phyloP scores from a whole-genome alignment of 371 early-diverging fungal species.

The Syncephalis plumigaleata region DNA sequence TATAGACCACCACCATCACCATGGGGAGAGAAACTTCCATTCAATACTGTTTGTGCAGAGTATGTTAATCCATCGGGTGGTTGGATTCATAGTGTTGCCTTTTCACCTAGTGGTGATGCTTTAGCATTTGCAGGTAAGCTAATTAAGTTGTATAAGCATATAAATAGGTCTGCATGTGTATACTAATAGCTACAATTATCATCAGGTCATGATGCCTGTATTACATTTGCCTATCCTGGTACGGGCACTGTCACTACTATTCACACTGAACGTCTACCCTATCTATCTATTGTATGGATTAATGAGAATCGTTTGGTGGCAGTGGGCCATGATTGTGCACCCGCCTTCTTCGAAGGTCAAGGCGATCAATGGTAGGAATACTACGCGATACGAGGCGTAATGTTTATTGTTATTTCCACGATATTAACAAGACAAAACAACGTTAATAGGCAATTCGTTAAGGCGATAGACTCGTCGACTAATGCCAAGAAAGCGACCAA shows the following conservation, averaged over 20 bases:
- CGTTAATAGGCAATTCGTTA: constrained; percentile 31
- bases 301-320: constrained; percentile 63
- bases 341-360: constrained; percentile 50
- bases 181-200: not conserved
- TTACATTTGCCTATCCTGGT: constrained; percentile 54
- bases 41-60: constrained; percentile 85
- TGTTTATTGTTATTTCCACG: constrained; percentile 1
- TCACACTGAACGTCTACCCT: constrained; percentile 50
- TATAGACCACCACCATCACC: constrained; percentile 45
- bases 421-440: not conserved
- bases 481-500: constrained; percentile 18
- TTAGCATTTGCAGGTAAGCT: constrained; percentile 62
- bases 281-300: constrained; percentile 59
- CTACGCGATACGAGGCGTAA: no score
- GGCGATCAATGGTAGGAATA: constrained; percentile 53
- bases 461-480: constrained; percentile 44
- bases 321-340: constrained; percentile 87
- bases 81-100: constrained; percentile 88
- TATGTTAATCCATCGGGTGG: constrained; percentile 63
- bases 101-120: constrained; percentile 79
- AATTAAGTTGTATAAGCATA: no score
- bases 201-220: constrained; percentile 67
- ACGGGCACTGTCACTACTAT: constrained; percentile 39
- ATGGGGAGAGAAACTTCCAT: constrained; percentile 92
- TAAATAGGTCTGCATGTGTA: not conserved